Conservation (phyloP, 495 filamentous ascomycete genomes). For the Penicillium pancosmium region DNA sequence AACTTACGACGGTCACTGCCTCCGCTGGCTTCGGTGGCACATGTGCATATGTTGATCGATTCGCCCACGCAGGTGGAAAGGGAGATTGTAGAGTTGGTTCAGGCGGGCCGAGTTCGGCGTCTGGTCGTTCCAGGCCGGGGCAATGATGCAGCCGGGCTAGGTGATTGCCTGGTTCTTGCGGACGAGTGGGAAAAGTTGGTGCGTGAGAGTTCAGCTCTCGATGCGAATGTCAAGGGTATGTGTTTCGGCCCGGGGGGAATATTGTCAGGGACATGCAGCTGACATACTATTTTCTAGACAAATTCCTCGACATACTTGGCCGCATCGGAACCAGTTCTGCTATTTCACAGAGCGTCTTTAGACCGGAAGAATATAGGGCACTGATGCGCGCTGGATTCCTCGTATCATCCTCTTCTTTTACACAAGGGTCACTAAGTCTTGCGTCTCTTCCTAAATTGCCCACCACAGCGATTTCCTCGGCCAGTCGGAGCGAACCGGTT, state of each 20-base stretch:
- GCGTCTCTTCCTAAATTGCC: slow-evolving; percentile 56
- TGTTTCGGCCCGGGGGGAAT: not conserved
- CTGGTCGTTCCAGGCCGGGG: slow-evolving; percentile 69
- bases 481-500: slow-evolving; percentile 38
- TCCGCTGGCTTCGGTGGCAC: slow-evolving; percentile 68
- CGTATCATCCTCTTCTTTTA: slow-evolving; percentile 54
- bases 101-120: slow-evolving; percentile 61
- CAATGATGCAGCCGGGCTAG: slow-evolving; percentile 58
- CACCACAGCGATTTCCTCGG: slow-evolving; percentile 58
- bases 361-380: slow-evolving; percentile 53
- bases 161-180: slow-evolving; percentile 69
- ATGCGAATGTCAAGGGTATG: slow-evolving; percentile 51
- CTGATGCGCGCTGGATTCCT: slow-evolving; percentile 76
- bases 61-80: slow-evolving; percentile 72
- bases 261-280: not conserved
- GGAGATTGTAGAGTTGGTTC: slow-evolving; percentile 67
- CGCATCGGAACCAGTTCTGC: slow-evolving; percentile 56
- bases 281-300: slow-evolving; percentile 35
- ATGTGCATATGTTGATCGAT: slow-evolving; percentile 68
- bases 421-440: slow-evolving; percentile 47
- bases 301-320: slow-evolving; percentile 57
- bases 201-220: slow-evolving; percentile 41
- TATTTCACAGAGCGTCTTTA: slow-evolving; percentile 51
- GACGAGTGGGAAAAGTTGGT: slow-evolving; percentile 66
- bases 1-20: slow-evolving; percentile 68